A percentile compares a stretch with the other conserved stretches of the same genome.
These are phyloP conservation scores for Begonia loranthoides DNA, from an alignment of 306 rosid genomes.

Conservation along the genomic window DNA sequence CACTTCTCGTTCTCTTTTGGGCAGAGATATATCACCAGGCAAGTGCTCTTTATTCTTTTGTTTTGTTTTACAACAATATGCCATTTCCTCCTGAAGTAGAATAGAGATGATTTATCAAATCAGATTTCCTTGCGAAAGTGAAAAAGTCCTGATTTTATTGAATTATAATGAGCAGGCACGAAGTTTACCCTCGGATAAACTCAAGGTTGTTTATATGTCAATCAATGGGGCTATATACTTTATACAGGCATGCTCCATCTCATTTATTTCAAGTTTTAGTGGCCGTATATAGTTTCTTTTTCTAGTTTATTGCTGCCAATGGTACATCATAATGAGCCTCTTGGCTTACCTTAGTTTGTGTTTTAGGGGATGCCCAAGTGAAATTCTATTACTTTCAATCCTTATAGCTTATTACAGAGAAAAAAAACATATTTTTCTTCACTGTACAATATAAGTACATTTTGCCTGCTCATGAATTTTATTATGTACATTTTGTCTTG, in stretches of 20 bases:
- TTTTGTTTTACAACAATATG: neutral
- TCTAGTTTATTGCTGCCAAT: neutral
- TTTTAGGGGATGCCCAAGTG: too few species aligned
- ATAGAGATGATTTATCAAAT: neutral
- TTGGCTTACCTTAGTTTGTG: too few species aligned
- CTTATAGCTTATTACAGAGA: too few species aligned
- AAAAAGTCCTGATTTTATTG: neutral
- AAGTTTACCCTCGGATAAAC: constrained; percentile 80
- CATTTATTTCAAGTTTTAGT: neutral
- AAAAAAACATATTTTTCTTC: too few species aligned
- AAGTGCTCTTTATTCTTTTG: constrained; percentile 13
- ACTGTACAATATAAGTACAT: too few species aligned
- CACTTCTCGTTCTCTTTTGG: constrained; percentile 91
- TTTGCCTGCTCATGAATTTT: too few species aligned
- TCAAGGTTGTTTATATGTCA: constrained; percentile 52
- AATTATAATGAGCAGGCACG: constrained; percentile 51
- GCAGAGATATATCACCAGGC: constrained; percentile 98
- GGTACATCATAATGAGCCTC: too few species aligned
- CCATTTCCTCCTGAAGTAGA: neutral
- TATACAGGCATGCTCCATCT: constrained; percentile 54
- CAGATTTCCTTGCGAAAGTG: neutral
- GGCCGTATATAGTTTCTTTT: neutral
- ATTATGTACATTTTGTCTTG: too few species aligned
- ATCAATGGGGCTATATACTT: constrained; percentile 51
- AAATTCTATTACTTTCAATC: too few species aligned